Conservation (phyloP, 2,329 filamentous ascomycete genomes). For the Macrophomina phaseolina region DNA sequence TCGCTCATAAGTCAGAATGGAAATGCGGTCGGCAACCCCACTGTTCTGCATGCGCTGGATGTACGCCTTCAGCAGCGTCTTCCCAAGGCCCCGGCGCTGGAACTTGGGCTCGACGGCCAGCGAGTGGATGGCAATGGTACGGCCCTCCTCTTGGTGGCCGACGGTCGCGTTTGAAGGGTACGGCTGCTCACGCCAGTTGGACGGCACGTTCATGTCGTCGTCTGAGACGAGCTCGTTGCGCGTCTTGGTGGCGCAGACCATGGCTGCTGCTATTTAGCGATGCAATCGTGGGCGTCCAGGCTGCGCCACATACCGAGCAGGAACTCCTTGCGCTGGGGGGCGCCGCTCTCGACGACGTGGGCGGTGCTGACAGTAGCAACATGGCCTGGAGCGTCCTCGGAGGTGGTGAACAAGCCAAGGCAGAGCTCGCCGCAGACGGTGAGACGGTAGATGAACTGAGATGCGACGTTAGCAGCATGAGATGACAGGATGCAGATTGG, state of each 20-base stretch:
- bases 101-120: slow-evolving; percentile 77
- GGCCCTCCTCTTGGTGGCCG: slow-evolving; percentile 75
- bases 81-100: slow-evolving; percentile 75
- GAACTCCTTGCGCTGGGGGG: slow-evolving; percentile 64
- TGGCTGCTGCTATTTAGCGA: slow-evolving; percentile 53
- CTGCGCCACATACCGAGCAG: slow-evolving; percentile 57
- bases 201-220: slow-evolving; percentile 74
- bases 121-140: slow-evolving; percentile 81
- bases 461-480: slow-evolving; percentile 10
- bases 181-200: slow-evolving; percentile 63
- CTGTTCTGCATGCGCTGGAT: slow-evolving; percentile 76
- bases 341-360: slow-evolving; percentile 64
- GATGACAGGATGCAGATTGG: background rate
- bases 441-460: slow-evolving; percentile 77
- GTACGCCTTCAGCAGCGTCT: slow-evolving; percentile 75
- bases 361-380: slow-evolving; percentile 61
- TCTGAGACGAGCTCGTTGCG: slow-evolving; percentile 70
- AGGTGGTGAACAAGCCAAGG: slow-evolving; percentile 78
- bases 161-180: slow-evolving; percentile 36
- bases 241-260: slow-evolving; percentile 78
- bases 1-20: slow-evolving; percentile 77
- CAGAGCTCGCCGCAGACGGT: slow-evolving; percentile 75
- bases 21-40: slow-evolving; percentile 72
- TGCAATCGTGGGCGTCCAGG: background rate
- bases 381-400: slow-evolving; percentile 49